Base-by-base conservation (phyloP, 2,329 filamentous ascomycete species). In the Pseudophaeomoniella oleicola region DNA sequence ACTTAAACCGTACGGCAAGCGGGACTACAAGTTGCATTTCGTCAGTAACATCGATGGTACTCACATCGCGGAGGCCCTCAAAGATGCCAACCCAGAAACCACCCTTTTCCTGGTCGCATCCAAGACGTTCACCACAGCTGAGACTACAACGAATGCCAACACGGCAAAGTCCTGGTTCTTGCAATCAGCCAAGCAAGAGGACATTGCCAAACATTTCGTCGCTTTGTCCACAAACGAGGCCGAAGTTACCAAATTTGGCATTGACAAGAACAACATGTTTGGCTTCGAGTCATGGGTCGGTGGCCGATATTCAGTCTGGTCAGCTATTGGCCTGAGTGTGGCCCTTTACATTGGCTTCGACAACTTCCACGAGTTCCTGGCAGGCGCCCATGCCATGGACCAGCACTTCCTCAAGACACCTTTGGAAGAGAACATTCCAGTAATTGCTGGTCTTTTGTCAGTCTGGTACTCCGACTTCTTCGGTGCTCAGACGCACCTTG, bases 401-500 rank as follows among this genome's bases (percentile, higher is more conserved):
- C 86, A 85, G 68, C 90, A 98, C 71, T 98, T 98, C 78, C 77
- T 78, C 52, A 78, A 84, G 55, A 78, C 90, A 15, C 87, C 90
- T 5, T 69, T 96, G 17, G 81, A 87, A 65, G 68, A 96, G 66
- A 98, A 98, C 66, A 96, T 98, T 48, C 90, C 90, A 40, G 72
- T 85, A 36, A 71, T 98, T 47, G 90, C 81, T 56, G 90, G 88
- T 60, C 76, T 98, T 18, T 64, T 98, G 55, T 94, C 86, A 51
- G 87, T 98, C 39, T 98, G 87, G 86, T 98, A 98, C 70, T 92
- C 85, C 44, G 83, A 98, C 69, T 96, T 96, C 67, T 98, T 93
- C 63, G 87, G 87, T 58, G 86, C 90, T 36, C 90, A 98, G 67
- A 96, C 90, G 42, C 90, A 96, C 64, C 74, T 98, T 37, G 87